phyloP scores from a whole-genome alignment of 2,329 filamentous ascomycete species.

The Albophoma yamanashiensis region DNA sequence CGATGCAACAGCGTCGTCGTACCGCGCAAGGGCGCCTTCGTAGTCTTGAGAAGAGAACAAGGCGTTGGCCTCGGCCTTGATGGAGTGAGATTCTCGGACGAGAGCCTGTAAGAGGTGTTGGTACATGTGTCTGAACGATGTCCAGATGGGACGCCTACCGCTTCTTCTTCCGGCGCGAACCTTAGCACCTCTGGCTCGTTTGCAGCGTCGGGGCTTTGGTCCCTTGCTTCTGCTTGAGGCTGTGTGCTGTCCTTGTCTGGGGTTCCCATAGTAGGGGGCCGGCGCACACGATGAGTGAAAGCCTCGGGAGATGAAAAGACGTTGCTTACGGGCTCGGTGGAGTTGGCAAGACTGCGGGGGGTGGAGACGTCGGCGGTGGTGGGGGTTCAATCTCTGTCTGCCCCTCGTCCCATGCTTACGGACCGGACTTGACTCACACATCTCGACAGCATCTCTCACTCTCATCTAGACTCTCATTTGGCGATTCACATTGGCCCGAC shows the following conservation, averaged over 20 bases:
- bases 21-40: conserved; percentile 68
- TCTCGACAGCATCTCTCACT: neutral
- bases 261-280: neutral
- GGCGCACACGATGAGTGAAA: neutral
- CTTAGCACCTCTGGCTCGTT: conserved; percentile 15
- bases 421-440: neutral
- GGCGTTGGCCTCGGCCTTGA: conserved; percentile 67
- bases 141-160: conserved; percentile 20
- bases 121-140: neutral
- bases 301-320: neutral
- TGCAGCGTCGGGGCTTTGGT: neutral
- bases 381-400: neutral
- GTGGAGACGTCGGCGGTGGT: neutral
- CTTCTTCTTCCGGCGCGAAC: conserved; percentile 47
- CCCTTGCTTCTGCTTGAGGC: neutral
- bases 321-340: neutral
- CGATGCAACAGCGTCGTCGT: conserved; percentile 67
- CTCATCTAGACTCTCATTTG: too few species aligned
- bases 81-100: conserved; percentile 57
- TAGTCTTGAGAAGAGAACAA: conserved; percentile 67
- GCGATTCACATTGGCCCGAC: neutral
- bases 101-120: conserved; percentile 40
- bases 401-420: neutral
- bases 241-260: neutral
- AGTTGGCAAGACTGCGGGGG: neutral